A percentile compares a stretch with the other conserved stretches of the same genome.
Conservation (phyloP, 768 basidiomycete genomes). For the Kwoniella botswanensis region DNA sequence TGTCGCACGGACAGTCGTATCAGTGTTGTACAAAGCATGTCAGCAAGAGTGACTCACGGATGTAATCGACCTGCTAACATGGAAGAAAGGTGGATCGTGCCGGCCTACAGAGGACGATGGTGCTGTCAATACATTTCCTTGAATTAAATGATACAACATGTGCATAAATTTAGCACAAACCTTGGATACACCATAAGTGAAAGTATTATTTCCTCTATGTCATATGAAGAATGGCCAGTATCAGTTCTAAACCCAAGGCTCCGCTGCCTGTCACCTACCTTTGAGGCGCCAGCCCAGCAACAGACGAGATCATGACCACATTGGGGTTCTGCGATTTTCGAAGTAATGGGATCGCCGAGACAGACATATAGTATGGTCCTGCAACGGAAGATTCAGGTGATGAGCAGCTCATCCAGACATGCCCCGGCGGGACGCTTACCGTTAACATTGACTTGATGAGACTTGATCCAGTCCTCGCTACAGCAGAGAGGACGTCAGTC, state of each 20-base stretch:
- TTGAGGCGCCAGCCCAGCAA: slow-evolving; percentile 35
- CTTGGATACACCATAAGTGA: slow-evolving; percentile 42
- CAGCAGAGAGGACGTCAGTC: too few relatives aligned
- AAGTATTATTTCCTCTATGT: slow-evolving; percentile 22
- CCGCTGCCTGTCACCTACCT: slow-evolving; percentile 4
- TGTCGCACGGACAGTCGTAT: slow-evolving; percentile 10
- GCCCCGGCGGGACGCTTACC: slow-evolving; percentile 10
- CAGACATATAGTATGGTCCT: slow-evolving; percentile 36
- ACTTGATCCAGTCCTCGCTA: slow-evolving; percentile 31
- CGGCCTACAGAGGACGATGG: not conserved
- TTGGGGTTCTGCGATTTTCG: slow-evolving; percentile 28
- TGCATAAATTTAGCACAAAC: not conserved
- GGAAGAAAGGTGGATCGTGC: slow-evolving; percentile 27
- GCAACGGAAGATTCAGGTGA: not conserved
- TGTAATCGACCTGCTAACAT: slow-evolving; percentile 33
- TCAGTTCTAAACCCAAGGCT: not conserved
- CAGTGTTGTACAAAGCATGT: not conserved
- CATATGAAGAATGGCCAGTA: not conserved
- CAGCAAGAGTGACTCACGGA: slow-evolving; percentile 23
- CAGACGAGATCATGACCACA: slow-evolving; percentile 34
- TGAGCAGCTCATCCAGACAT: too few relatives aligned
- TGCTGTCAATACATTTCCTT: not conserved
- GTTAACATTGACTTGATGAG: slow-evolving; percentile 30
- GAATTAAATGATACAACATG: not conserved
- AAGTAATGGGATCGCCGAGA: slow-evolving; percentile 29